Conservation (phyloP, 2,329 filamentous ascomycete genomes). For the Claviceps fusiformis region DNA sequence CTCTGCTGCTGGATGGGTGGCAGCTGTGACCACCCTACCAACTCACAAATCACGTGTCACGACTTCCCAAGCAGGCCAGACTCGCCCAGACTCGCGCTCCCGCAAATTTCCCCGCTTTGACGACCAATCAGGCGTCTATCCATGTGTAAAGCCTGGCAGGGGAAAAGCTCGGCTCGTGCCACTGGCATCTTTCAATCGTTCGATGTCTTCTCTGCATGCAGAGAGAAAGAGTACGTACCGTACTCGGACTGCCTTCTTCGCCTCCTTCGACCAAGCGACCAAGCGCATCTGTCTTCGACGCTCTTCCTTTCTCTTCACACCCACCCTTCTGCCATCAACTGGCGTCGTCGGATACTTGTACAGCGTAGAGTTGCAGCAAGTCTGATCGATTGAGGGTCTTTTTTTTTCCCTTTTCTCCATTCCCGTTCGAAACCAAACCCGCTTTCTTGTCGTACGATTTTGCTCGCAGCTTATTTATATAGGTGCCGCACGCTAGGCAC, state of each 20-base stretch:
- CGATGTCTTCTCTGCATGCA: conserved; percentile 6
- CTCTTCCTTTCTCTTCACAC: conserved; percentile 1
- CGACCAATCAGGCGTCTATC: conserved; percentile 16
- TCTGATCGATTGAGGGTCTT: too few species aligned
- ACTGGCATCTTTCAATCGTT: conserved; percentile 9
- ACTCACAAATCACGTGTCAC: conserved; percentile 4
- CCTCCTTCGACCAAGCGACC: not conserved
- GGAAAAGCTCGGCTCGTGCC: conserved; percentile 7
- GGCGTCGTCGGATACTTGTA: conserved; percentile 2
- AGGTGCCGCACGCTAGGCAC: conserved; percentile 4
- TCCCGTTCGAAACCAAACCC: too few species aligned
- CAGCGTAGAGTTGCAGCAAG: conserved; percentile 1
- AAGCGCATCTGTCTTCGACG: not conserved
- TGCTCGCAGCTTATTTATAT: not conserved
- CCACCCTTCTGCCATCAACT: not conserved
- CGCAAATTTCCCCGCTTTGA: conserved; percentile 14
- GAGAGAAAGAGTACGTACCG: not conserved
- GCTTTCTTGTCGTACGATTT: not conserved
- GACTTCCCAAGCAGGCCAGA: conserved; percentile 4
- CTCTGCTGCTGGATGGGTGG: too few species aligned
- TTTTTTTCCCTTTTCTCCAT: too few species aligned
- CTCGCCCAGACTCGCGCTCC: not conserved
- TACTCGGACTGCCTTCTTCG: not conserved
- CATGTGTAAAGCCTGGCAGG: not conserved
- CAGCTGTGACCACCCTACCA: too few species aligned